Percentiles rank a stretch among this genome's conserved stretches.
These are phyloP conservation scores for Aspergillus sp. DNA, from an alignment of 2,329 filamentous ascomycete species.

Conservation along the genomic window DNA sequence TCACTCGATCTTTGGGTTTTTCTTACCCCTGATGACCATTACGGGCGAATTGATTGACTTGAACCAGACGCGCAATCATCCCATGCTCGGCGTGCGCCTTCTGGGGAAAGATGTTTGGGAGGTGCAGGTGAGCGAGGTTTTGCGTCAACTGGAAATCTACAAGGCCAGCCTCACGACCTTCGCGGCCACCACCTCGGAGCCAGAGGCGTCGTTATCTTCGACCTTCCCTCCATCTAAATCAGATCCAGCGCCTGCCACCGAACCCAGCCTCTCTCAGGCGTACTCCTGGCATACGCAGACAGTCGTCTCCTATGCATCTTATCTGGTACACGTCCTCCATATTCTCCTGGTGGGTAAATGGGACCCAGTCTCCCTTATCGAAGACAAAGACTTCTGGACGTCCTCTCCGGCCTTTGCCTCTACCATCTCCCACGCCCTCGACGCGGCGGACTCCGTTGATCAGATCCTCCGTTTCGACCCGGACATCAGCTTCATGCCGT, in stretches of 20 bases:
- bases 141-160: conserved; percentile 76
- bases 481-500: conserved; percentile 92
- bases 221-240: conserved; percentile 58
- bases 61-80: conserved; percentile 85
- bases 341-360: conserved; percentile 91
- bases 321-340: conserved; percentile 90
- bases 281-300: conserved; percentile 69
- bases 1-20: conserved; percentile 88
- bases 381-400: conserved; percentile 93
- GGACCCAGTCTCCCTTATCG: conserved; percentile 90
- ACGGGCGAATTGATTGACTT: conserved; percentile 88
- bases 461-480: conserved; percentile 89
- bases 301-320: conserved; percentile 83
- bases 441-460: conserved; percentile 81
- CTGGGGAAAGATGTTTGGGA: conserved; percentile 76
- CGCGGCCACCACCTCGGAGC: conserved; percentile 26
- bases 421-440: conserved; percentile 83
- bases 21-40: conserved; percentile 91
- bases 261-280: conserved; percentile 30
- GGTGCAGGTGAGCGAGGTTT: conserved; percentile 74
- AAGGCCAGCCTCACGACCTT: conserved; percentile 66
- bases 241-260: conserved; percentile 51
- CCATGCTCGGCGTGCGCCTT: conserved; percentile 74
- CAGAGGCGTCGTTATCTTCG: conserved; percentile 38
- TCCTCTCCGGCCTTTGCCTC: conserved; percentile 84